Evolutionary conservation across 805 yeast species (phyloP), one percentile per base, ranked within the genome.

Genomic region (Saturnispora halmiae): DNA sequence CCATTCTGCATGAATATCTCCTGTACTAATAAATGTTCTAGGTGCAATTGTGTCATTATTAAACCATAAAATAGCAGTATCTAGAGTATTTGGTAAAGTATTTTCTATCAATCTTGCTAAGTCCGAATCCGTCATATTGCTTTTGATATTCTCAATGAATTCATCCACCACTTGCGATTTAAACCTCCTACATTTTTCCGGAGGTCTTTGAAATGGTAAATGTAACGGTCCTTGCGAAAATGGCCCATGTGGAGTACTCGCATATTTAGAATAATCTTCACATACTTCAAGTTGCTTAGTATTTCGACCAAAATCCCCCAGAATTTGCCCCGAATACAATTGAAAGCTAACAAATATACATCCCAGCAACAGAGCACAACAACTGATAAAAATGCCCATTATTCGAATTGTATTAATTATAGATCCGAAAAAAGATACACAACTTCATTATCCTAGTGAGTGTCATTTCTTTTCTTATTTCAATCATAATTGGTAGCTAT

Each of bases 1-100:
- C 96, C 96, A 86, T 59, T 86, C 95, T 2, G 95, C 95, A 56
- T 84, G 87, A 42, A 86, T 86, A 54, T 86, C 96, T 8, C 96
- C 96, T 0, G 96, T 86, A 25, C 85, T 90, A 1, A 86, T 73
- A 59, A 86, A 86, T 1, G 94, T 68, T 46, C 77, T 73, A 1
- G 87, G 73, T 42, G 50, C 19, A 43, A 47, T 33, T 10, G 36
- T 45, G 14, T 48, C 38, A 16, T 47, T 38, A 3, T 53, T 48
- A 57, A 80, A 85, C 84, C 86, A 86, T 40, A 82, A 64, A 36
- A 86, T 74, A 0, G 95, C 85, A 1, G 95, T 86, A 53, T 86
- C 96, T 40, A 86, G 61, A 0, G 96, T 86, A 56, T 86, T 86
- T 6, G 96, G 95, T 43, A 85, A 69, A 33, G 90, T 70, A 56